Conservation (phyloP, 176 grass and related monocot genomes). For the Hyparrhenia diplandra region DNA sequence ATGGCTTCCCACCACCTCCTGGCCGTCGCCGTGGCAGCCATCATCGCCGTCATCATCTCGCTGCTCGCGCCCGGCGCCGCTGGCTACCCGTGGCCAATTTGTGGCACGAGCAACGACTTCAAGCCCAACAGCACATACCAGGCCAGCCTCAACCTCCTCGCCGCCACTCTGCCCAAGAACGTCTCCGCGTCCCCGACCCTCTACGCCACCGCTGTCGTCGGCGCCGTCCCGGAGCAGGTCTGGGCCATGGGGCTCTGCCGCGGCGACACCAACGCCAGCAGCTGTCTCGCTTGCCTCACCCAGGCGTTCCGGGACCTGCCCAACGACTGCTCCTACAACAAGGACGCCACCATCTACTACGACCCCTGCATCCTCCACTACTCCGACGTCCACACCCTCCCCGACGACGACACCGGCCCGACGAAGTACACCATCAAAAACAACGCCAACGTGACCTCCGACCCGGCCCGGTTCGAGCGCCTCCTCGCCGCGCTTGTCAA, state of each 20-base stretch:
- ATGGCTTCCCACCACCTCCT: no score
- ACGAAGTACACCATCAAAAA: not conserved
- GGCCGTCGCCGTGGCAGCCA: no score
- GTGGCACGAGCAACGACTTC: not conserved
- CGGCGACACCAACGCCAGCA: not conserved
- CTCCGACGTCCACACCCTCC: not conserved
- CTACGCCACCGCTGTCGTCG: not conserved
- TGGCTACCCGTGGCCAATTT: not conserved
- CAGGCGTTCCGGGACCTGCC: not conserved
- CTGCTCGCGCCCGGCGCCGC: no score
- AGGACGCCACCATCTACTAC: not conserved
- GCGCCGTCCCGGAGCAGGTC: not conserved
- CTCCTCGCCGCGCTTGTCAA: conserved; percentile 19
- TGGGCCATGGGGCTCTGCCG: not conserved
- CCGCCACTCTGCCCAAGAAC: not conserved
- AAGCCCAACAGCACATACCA: not conserved
- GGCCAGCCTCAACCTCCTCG: not conserved
- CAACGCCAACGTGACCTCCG: conserved; percentile 9
- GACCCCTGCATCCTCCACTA: not conserved
- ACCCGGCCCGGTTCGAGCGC: not conserved
- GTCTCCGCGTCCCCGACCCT: not conserved
- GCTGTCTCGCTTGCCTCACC: not conserved
- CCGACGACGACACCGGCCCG: not conserved
- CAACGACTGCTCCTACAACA: not conserved
- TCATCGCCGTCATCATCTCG: no score